Conservation (phyloP, 345 rosid genomes). For the Citrus mangshanensis region DNA sequence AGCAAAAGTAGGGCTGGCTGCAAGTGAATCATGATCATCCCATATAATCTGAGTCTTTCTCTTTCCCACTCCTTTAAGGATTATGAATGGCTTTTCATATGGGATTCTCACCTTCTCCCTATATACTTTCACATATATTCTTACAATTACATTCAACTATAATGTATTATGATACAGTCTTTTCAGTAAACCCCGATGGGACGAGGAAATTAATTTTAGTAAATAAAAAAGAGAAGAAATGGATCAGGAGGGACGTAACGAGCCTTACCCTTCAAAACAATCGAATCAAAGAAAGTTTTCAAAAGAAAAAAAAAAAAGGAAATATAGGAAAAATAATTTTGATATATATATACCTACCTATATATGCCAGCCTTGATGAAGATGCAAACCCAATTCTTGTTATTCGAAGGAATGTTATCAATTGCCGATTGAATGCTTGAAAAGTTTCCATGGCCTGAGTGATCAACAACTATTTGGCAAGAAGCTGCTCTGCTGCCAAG, state of each 20-base stretch:
- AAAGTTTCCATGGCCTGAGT: constrained; percentile 49
- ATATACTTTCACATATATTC: not conserved
- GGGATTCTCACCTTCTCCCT: constrained; percentile 84
- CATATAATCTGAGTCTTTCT: constrained; percentile 55
- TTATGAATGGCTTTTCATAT: constrained; percentile 53
- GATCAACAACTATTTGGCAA: constrained; percentile 33
- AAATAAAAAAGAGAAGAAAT: too few relatives aligned
- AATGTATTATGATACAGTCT: too few relatives aligned
- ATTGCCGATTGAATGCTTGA: constrained; percentile 59
- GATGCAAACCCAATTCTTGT: constrained; percentile 52
- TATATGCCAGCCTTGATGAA: constrained; percentile 45
- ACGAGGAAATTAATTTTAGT: too few relatives aligned
- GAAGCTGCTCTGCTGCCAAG: not conserved
- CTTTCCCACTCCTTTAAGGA: constrained; percentile 55
- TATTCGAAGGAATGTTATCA: constrained; percentile 45
- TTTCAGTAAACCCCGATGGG: too few relatives aligned
- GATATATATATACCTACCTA: constrained; percentile 23
- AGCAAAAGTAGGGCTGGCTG: constrained; percentile 61
- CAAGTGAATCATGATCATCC: constrained; percentile 47
- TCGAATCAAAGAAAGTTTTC: too few relatives aligned
- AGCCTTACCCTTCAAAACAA: not conserved
- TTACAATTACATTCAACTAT: not conserved
- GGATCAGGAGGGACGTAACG: not conserved
- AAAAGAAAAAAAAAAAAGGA: too few relatives aligned
- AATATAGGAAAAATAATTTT: not conserved